Evolutionary conservation across 2,329 filamentous ascomycete species (phyloP).

Genomic region (Colletotrichum musae): DNA sequence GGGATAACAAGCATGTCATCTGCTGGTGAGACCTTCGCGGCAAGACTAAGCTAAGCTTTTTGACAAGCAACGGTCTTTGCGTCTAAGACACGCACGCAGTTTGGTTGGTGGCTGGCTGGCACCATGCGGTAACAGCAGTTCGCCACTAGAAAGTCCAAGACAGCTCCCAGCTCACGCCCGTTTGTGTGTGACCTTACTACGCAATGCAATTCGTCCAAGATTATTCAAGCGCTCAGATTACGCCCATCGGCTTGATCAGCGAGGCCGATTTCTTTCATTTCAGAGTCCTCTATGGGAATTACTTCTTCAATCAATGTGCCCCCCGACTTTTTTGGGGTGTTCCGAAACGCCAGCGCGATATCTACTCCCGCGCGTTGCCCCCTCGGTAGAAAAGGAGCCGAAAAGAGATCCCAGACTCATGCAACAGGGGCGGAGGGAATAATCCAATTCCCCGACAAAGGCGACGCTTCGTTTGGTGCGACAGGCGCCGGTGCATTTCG

Average conservation of each 20-base stretch:
- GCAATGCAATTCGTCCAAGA: too few species aligned
- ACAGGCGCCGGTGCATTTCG: background rate
- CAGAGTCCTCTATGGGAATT: slow-evolving; percentile 19
- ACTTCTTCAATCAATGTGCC: slow-evolving; percentile 33
- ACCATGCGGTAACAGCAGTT: too few species aligned
- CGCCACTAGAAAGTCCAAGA: too few species aligned
- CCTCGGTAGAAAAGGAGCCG: slow-evolving; percentile 18
- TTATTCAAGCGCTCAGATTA: slow-evolving; percentile 3
- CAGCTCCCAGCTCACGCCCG: too few species aligned
- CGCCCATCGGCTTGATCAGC: slow-evolving; percentile 1
- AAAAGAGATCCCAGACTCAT: slow-evolving; percentile 12
- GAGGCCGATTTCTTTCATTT: slow-evolving; percentile 16
- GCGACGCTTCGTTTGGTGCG: background rate
- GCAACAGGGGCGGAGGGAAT: background rate
- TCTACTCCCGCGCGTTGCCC: slow-evolving; percentile 14
- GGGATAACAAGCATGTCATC: too few species aligned
- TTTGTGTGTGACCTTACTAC: too few species aligned
- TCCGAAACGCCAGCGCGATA: slow-evolving; percentile 34
- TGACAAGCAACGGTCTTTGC: too few species aligned
- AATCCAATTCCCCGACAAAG: background rate
- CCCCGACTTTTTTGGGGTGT: slow-evolving; percentile 25
- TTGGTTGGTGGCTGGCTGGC: too few species aligned
- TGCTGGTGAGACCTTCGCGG: too few species aligned
- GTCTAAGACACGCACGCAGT: too few species aligned
- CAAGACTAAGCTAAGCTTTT: too few species aligned